Percentiles rank a stretch among this genome's conserved stretches.
Evolutionary conservation across 2,329 filamentous ascomycete genomes (phyloP).

Genomic region (Sporothrix globosa): DNA sequence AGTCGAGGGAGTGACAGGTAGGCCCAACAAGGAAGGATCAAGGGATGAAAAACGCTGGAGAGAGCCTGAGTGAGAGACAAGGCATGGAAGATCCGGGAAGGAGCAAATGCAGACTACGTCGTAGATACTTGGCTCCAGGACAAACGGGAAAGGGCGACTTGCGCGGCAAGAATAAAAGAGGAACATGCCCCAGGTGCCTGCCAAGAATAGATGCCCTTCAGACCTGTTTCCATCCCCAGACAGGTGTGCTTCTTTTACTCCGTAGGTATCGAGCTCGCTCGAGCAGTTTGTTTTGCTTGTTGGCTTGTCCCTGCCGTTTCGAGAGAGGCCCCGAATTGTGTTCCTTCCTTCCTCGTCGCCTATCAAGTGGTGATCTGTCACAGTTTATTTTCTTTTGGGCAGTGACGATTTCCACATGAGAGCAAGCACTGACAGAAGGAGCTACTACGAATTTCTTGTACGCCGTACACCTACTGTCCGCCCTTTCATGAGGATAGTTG

Average conservation of each 20-base stretch:
- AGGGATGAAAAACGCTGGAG: conserved; percentile 7
- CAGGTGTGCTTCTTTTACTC: background rate
- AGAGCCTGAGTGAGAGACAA: conserved; percentile 14
- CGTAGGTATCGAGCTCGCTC: background rate
- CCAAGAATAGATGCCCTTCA: background rate
- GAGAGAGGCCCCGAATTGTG: conserved; percentile 5
- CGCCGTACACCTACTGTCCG: background rate
- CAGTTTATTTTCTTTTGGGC: background rate
- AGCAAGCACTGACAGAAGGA: background rate
- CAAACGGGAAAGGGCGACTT: conserved; percentile 4
- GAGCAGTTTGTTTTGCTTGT: background rate
- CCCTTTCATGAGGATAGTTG: background rate
- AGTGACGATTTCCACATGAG: background rate
- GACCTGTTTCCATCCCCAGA: background rate
- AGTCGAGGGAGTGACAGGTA: background rate
- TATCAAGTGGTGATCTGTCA: background rate
- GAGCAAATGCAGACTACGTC: background rate
- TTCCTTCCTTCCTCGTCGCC: background rate
- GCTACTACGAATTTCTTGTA: background rate
- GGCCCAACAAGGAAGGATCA: conserved; percentile 5
- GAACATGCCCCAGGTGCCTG: background rate
- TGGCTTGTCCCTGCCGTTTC: conserved; percentile 16
- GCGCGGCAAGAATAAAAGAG: background rate
- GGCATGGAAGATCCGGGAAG: background rate
- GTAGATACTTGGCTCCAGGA: background rate